phyloP scores from a whole-genome alignment of 371 early-diverging fungal species.

The Parasitella parasitica region DNA sequence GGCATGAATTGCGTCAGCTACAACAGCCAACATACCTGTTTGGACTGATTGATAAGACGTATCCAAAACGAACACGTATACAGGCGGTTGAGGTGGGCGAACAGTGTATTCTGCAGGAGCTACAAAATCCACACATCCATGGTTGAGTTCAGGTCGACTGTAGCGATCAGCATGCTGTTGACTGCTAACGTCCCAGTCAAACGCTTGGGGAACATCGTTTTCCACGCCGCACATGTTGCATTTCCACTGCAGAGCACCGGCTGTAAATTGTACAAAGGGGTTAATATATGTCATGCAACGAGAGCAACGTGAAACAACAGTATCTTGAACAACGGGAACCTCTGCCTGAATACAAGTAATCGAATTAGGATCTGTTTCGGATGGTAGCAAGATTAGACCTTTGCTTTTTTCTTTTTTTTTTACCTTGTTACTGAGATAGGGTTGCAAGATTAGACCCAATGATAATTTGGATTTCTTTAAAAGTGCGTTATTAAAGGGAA shows the following conservation, averaged over 20 bases:
- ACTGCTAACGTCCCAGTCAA: conserved; percentile 86
- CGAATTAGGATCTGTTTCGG: not conserved
- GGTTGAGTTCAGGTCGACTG: conserved; percentile 84
- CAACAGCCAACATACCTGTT: conserved; percentile 70
- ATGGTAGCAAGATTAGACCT: not conserved
- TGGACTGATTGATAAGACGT: conserved; percentile 87
- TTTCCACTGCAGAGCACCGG: conserved; percentile 93
- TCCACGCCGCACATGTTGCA: conserved; percentile 93
- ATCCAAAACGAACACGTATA: conserved; percentile 91
- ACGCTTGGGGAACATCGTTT: conserved; percentile 89
- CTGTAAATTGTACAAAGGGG: conserved; percentile 91
- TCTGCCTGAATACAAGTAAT: conserved; percentile 40
- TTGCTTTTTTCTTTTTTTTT: conserved; percentile 31
- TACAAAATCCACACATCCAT: conserved; percentile 90
- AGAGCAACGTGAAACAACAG: conserved; percentile 89
- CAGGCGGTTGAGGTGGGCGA: conserved; percentile 93
- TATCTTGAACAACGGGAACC: conserved; percentile 83
- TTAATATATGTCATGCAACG: conserved; percentile 96
- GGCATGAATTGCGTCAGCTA: conserved; percentile 79
- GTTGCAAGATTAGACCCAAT: conserved; percentile 86
- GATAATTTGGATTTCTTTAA: conserved; percentile 86
- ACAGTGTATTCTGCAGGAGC: conserved; percentile 74
- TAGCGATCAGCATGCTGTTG: conserved; percentile 83
- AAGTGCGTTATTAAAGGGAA: conserved; percentile 80
- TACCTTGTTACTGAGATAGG: conserved; percentile 65